Evolutionary conservation across 192 early-diverging fungal genomes (phyloP), one percentile per base, ranked within the genome.

Genomic region (Dissophora ornata): DNA sequence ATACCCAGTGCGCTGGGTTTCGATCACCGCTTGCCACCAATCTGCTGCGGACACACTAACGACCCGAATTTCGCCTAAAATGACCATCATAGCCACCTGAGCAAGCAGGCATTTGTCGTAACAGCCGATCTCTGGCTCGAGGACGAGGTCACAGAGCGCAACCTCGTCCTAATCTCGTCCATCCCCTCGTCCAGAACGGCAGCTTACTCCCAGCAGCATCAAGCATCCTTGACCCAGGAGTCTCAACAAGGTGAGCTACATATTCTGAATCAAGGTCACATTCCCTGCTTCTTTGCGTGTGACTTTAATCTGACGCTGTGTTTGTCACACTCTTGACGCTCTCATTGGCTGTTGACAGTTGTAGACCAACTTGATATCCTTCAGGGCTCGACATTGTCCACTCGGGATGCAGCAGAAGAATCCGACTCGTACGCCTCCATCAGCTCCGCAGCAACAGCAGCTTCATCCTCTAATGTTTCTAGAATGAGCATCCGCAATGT

Each of bases 131-230:
- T 83, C 3, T 79, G 62, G 55, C 57, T 67, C 2, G 62, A 60
- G 13, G 65, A 81, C 33, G 62, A 71, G 10, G 40, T 53, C n/a
- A 80, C 80, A 15, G 68, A 78, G 15, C 34, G 82, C 4, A 83
- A 68, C 44, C 51, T 81, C 21, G 82, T 83, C 16, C 63, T 74
- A 15, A 71, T 60, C n/a, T 69, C 67, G 47, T 62, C 82, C 62
- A 53, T 77, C 51, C 49, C 70, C 24, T 26, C 30, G 51, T 42
- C 81, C 36, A 57, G 66, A 49, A 61, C 67, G 1, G 50, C 57
- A 16, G 67, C 67, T 0, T 69, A 60, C 42, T 57, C 67, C 22
- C 58, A 61, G 19, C 56, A 58, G 12, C 57, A 69, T 16, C 33
- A 55, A 16, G 44, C 53, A 29, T n/a, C 38, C 11, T n/a, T 32